Evolutionary conservation across 2,329 filamentous ascomycete species (phyloP), one percentile per base, ranked within the genome.

Genomic region (Exophiala alcalophila): DNA sequence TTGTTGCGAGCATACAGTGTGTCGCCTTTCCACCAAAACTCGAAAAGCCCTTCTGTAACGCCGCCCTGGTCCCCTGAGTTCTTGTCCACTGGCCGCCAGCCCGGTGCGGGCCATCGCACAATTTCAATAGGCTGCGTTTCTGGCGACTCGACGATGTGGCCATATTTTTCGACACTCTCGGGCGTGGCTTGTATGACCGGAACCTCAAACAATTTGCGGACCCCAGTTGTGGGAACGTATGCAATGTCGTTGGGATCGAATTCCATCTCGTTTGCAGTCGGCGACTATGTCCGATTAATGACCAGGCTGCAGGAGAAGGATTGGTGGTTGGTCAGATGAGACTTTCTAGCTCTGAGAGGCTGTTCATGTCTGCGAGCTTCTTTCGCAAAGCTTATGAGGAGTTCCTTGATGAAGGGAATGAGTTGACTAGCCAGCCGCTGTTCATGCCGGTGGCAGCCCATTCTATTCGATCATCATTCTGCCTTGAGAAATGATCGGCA

Each of bases 21-120:
- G 31, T 47, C 44, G 11, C 44, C 44, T 33, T 47, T 47, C 44
- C 44, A 47, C 44, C 44, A 47, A 21, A 47, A 47, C 18, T 47
- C 44, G 28, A 47, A 47, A 11, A 47, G 25, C 4, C 44, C 44
- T 11, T 47, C 44, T 12, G 44, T 41, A 3, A 40, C 26, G 10
- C 44, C 44, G 21, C 44, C 44, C 18, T 47, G 44, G 20, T 47
- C 44, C 10, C 44, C 44, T 2, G 44, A 47, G 23, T 47, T 41
- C 7, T 32, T 21, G 15, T 47, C 44, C 9, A 47, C 27, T 4
- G 37, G 37, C 14, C 44, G 37, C 44, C 44, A 47, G 10, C 44
- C 44, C 12, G 31, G 37, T 10, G 44, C 44, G 3, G 44, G 44
- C 44, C 44, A 47, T 10, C 32, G 44, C 21, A 41, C 37, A 27